Evolutionary conservation across 2,329 filamentous ascomycete genomes (phyloP).

Genomic region (Rhynchosporium agropyri): DNA sequence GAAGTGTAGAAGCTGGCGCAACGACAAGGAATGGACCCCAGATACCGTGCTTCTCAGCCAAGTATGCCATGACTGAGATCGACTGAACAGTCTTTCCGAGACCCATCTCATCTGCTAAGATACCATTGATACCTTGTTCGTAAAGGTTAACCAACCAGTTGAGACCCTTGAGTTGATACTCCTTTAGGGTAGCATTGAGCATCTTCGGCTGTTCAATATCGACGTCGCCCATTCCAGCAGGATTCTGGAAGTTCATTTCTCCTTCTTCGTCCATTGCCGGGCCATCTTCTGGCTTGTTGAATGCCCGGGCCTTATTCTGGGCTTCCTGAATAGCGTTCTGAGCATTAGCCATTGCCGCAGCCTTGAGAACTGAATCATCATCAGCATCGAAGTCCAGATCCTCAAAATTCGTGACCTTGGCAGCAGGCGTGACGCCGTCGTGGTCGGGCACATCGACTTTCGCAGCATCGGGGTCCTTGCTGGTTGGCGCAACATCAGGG

Average conservation of each 20-base stretch:
- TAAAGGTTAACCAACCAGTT: constrained; percentile 99
- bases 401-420: constrained; percentile 90
- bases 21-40: constrained; percentile 98
- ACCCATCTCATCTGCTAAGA: constrained; percentile 98
- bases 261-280: constrained; percentile 84
- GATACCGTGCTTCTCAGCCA: constrained; percentile 95
- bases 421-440: constrained; percentile 54
- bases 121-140: constrained; percentile 99
- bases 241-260: constrained; percentile 99
- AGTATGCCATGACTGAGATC: constrained; percentile 98
- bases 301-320: constrained; percentile 87
- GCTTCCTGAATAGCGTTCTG: constrained; percentile 95
- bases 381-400: constrained; percentile 95
- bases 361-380: constrained; percentile 78
- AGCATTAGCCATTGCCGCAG: constrained; percentile 91
- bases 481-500: constrained; percentile 64
- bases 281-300: constrained; percentile 73
- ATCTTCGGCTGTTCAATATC: constrained; percentile 94
- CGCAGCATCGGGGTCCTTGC: constrained; percentile 45
- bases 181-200: constrained; percentile 91
- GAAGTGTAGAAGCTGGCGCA: constrained; percentile 90
- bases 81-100: constrained; percentile 98
- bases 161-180: constrained; percentile 98
- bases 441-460: constrained; percentile 54
- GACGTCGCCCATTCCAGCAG: constrained; percentile 89